phyloP scores from a whole-genome alignment of 345 rosid species.

The thale cress (Arabidopsis thaliana) region DNA sequence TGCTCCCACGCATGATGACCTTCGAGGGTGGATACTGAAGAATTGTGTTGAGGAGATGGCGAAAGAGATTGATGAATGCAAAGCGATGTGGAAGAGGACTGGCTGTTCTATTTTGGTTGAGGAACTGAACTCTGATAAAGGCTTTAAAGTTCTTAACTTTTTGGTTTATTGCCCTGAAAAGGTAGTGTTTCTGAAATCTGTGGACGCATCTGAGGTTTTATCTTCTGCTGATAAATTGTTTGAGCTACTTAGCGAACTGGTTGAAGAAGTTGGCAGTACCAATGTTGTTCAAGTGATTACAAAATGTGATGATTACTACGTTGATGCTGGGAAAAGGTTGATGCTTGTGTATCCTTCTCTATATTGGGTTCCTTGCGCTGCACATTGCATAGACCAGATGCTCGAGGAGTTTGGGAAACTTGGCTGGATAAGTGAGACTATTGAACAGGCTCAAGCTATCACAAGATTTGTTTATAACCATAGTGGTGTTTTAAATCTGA shows the following conservation, averaged over 20 bases:
- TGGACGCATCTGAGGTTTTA: slow-evolving; percentile 62
- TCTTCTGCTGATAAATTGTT: slow-evolving; percentile 61
- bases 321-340: slow-evolving; percentile 65
- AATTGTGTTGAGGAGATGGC: slow-evolving; percentile 70
- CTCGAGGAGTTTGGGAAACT: slow-evolving; percentile 64
- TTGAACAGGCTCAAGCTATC: slow-evolving; percentile 74
- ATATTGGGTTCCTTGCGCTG: slow-evolving; percentile 88
- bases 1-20: slow-evolving; percentile 61
- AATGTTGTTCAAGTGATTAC: slow-evolving; percentile 89
- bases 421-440: slow-evolving; percentile 60
- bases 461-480: slow-evolving; percentile 78
- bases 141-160: slow-evolving; percentile 59
- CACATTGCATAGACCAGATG: slow-evolving; percentile 69
- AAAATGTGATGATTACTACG: slow-evolving; percentile 58
- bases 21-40: slow-evolving; percentile 77
- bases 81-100: slow-evolving; percentile 62
- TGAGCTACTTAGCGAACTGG: slow-evolving; percentile 65
- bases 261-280: slow-evolving; percentile 74
- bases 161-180: slow-evolving; percentile 66
- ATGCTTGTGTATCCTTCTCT: slow-evolving; percentile 65
- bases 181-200: slow-evolving; percentile 64
- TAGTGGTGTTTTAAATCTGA: slow-evolving; percentile 66
- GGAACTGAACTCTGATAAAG: slow-evolving; percentile 60
- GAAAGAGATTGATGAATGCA: slow-evolving; percentile 53
- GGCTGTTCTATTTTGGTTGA: slow-evolving; percentile 84